Evolutionary conservation across 163 green algal species (phyloP).

Genomic region (Smithsoniella earleae): DNA sequence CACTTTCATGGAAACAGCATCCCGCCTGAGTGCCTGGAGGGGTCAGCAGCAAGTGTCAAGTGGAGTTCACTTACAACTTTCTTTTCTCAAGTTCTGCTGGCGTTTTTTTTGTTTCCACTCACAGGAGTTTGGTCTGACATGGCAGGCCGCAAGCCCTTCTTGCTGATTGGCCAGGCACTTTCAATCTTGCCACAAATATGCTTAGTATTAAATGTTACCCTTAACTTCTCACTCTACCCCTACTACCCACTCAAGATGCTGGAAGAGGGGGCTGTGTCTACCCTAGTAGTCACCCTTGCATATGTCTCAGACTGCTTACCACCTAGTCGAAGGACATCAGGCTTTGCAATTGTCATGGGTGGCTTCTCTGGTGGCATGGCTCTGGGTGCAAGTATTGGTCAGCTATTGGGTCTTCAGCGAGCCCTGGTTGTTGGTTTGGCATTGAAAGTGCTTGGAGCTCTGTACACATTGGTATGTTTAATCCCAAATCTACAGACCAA

Average conservation of each 20-base stretch:
- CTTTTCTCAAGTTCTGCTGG: constrained; percentile 1
- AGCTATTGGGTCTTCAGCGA: background rate
- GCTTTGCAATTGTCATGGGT: constrained; percentile 2
- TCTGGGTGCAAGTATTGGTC: background rate
- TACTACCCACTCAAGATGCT: background rate
- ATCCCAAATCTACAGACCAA: background rate
- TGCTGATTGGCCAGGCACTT: constrained; percentile 10
- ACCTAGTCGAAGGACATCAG: background rate
- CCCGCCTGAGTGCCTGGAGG: background rate
- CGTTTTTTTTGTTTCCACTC: background rate
- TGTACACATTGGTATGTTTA: constrained; percentile 10
- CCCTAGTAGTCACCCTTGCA: background rate
- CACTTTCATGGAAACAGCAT: background rate
- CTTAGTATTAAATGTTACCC: background rate
- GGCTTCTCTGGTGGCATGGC: background rate
- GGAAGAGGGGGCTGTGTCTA: background rate
- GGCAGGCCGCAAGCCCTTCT: constrained; percentile 3
- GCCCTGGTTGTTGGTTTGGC: background rate
- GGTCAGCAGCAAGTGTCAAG: constrained; percentile 9
- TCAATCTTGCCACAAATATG: background rate
- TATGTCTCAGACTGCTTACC: background rate
- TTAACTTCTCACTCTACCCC: background rate
- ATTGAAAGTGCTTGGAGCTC: background rate
- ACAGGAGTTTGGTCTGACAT: constrained; percentile 28
- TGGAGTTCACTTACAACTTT: constrained; percentile 7